Base-by-base conservation (phyloP, 2,329 filamentous ascomycete genomes). In the Taxawa tesnikishii region DNA sequence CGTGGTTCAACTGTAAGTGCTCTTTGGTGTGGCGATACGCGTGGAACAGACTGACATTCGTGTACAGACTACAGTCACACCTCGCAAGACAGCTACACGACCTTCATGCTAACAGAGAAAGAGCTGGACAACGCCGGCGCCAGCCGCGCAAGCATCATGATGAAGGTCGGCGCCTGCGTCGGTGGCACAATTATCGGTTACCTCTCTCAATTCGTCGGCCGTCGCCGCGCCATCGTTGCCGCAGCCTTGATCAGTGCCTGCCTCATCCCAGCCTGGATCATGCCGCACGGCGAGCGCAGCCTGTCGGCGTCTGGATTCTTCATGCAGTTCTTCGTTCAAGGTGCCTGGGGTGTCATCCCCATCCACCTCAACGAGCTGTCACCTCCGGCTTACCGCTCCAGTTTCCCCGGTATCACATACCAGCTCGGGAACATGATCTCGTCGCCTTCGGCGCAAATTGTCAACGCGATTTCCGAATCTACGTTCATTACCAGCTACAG, bases 81-180 rank as follows among this genome's bases (percentile, higher is more conserved):
- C 2, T 79, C 74, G 15, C 81, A 88, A 53, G 82, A 88, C 58
- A 79, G 71, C 29, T 87, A 85, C 60, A 84, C 81, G 0, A 85
- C 81, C 3, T 84, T 85, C 51, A 79, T 87, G 76, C 63, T 78
- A 24, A 68, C 67, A 4, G 68, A 83, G 44, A 85, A 87, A 56
- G 73, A 75, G 40, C 65, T 87, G 37, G 47, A 65, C 33, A 78
- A 82, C 45, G 49, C 60, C 2, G 66, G 65, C 1, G 77, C 80
- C 4, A 79, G 70, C 6, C 73, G 79, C n/a, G 79, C 79, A 11
- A 79, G 73, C n/a, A 85, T 87, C 43, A 56, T 87, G 37, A 84
- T 83, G 75, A 85, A 85, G 58, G 74, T 70, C 1, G 81, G 82
- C 15, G 79, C 81, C 26, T 81, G 78, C 43, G 71, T 83, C 1